Conservation (phyloP, 352 stramenopile species). For the Pythium biforme region DNA sequence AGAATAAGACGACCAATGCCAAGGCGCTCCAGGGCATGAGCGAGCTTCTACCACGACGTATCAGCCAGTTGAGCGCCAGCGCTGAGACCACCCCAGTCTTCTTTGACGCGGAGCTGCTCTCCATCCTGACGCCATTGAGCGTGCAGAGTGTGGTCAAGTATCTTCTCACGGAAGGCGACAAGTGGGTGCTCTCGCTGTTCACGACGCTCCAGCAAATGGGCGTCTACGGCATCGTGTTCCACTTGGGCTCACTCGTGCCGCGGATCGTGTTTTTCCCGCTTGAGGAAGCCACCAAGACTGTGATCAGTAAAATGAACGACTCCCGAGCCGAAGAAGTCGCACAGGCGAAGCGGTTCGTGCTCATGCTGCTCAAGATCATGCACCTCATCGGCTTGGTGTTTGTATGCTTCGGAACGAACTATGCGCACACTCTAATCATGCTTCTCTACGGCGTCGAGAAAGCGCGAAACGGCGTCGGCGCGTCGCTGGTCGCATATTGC, state of each 20-base stretch:
- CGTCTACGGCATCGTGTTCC: slow-evolving; percentile 95
- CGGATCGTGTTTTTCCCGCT: slow-evolving; percentile 95
- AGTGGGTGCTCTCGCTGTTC: slow-evolving; percentile 92
- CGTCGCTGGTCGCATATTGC: slow-evolving; percentile 83
- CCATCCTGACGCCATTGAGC: slow-evolving; percentile 70
- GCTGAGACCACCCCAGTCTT: background rate
- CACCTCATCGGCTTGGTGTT: slow-evolving; percentile 83
- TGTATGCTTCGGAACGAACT: slow-evolving; percentile 79
- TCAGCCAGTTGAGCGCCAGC: background rate
- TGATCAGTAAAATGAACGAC: slow-evolving; percentile 91
- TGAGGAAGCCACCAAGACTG: slow-evolving; percentile 94
- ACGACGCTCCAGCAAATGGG: slow-evolving; percentile 92
- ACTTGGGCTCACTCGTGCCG: slow-evolving; percentile 94
- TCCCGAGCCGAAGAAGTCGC: slow-evolving; percentile 30
- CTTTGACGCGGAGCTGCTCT: slow-evolving; percentile 63
- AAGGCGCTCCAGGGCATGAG: slow-evolving; percentile 50
- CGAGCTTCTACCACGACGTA: slow-evolving; percentile 47
- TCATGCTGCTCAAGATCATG: slow-evolving; percentile 83
- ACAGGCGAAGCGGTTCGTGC: slow-evolving; percentile 50
- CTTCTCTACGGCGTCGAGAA: slow-evolving; percentile 83
- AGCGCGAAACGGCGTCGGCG: slow-evolving; percentile 45
- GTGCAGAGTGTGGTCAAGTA: slow-evolving; percentile 97
- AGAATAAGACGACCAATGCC: slow-evolving; percentile 8
- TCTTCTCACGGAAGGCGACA: slow-evolving; percentile 95
- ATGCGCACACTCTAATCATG: slow-evolving; percentile 75